These are phyloP conservation scores for Blepharisma stoltei DNA, from an alignment of 73 alveolate species.

Conservation along the genomic window DNA sequence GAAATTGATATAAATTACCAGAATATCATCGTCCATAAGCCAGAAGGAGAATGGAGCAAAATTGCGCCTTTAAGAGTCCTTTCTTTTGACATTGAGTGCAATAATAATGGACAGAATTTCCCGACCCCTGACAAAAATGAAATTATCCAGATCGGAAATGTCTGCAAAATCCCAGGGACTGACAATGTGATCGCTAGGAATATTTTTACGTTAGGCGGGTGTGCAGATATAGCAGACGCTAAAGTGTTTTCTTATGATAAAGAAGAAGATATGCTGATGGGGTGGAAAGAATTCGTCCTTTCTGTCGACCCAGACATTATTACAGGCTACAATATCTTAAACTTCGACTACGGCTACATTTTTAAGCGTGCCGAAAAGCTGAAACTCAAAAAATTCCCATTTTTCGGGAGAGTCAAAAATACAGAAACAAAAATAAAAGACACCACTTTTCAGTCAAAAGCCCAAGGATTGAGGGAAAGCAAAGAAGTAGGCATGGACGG, in stretches of 20 bases:
- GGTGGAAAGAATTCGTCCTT: slow-evolving; percentile 84
- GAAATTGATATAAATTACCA: slow-evolving; percentile 92
- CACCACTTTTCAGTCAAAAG: slow-evolving; percentile 86
- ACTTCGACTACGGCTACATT: slow-evolving; percentile 97
- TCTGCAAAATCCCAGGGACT: slow-evolving; percentile 87
- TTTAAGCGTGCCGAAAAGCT: slow-evolving; percentile 84
- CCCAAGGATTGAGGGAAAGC: slow-evolving; percentile 95
- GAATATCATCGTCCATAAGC: slow-evolving; percentile 67
- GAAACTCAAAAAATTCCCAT: slow-evolving; percentile 69
- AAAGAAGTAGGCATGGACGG: slow-evolving; percentile 95
- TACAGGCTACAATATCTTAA: slow-evolving; percentile 98
- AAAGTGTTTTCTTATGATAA: slow-evolving; percentile 81
- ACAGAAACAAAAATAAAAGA: slow-evolving; percentile 69
- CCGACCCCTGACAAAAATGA: slow-evolving; percentile 86
- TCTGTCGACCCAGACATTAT: slow-evolving; percentile 98
- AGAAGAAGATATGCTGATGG: slow-evolving; percentile 89
- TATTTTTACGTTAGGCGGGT: slow-evolving; percentile 89
- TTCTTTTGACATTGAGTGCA: slow-evolving; percentile 97
- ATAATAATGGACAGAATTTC: slow-evolving; percentile 81
- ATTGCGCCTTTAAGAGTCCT: slow-evolving; percentile 98
- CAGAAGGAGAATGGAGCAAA: slow-evolving; percentile 85
- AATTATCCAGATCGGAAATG: slow-evolving; percentile 95
- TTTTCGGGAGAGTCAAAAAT: slow-evolving; percentile 71
- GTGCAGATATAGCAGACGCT: slow-evolving; percentile 99
- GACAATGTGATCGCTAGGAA: slow-evolving; percentile 90